Conservation (phyloP, 495 filamentous ascomycete species). For the Penicillium turbatum region DNA sequence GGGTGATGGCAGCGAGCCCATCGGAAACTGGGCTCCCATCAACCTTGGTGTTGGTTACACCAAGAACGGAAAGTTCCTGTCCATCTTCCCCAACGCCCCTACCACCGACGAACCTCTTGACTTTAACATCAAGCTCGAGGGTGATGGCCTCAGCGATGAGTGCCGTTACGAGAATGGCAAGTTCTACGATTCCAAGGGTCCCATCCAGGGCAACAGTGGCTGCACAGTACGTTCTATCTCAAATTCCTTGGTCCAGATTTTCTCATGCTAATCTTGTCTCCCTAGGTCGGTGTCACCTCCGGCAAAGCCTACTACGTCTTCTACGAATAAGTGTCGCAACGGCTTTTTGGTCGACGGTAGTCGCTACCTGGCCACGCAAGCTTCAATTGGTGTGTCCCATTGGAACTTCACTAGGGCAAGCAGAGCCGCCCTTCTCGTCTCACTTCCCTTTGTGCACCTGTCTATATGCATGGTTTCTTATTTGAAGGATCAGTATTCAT, state of each 20-base stretch:
- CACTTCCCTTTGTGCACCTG: slow-evolving; percentile 18
- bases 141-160: slow-evolving; percentile 57
- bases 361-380: slow-evolving; percentile 5
- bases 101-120: slow-evolving; percentile 58
- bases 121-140: slow-evolving; percentile 68
- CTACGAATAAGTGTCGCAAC: slow-evolving; percentile 24
- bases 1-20: slow-evolving; percentile 55
- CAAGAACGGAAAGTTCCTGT: slow-evolving; percentile 66
- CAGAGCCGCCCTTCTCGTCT: slow-evolving; percentile 17
- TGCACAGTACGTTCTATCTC: slow-evolving; percentile 59
- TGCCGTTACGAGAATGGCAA: slow-evolving; percentile 70
- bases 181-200: slow-evolving; percentile 41
- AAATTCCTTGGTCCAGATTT: neutral
- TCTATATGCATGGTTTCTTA: slow-evolving; percentile 29
- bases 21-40: slow-evolving; percentile 88
- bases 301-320: slow-evolving; percentile 47
- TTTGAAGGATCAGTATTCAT: slow-evolving; percentile 26
- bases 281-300: slow-evolving; percentile 42
- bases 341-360: slow-evolving; percentile 1
- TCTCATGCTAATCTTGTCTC: slow-evolving; percentile 10
- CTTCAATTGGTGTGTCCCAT: slow-evolving; percentile 11
- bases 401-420: slow-evolving; percentile 7
- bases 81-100: slow-evolving; percentile 71
- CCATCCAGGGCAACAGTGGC: slow-evolving; percentile 43
- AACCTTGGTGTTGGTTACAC: slow-evolving; percentile 79